Conservation (phyloP, 2,329 filamentous ascomycete genomes). For the Xylariaceae sp. region DNA sequence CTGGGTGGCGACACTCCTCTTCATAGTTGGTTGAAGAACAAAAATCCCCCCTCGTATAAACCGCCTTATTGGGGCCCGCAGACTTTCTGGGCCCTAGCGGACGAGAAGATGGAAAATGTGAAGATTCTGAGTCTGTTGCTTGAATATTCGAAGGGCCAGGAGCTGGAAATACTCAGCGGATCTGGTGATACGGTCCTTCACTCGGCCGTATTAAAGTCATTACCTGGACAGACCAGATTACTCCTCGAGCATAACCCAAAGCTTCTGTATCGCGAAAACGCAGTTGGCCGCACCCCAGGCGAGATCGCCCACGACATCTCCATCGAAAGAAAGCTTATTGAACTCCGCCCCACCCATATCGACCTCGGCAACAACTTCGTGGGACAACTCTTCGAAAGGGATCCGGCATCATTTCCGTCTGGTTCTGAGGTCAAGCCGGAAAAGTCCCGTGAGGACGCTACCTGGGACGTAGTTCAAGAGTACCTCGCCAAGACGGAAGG, state of each 20-base stretch:
- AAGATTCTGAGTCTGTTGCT: constrained; percentile 49
- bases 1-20: constrained; percentile 60
- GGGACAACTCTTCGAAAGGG: constrained; percentile 7
- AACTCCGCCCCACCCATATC: constrained; percentile 17
- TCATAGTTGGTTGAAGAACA: constrained; percentile 50
- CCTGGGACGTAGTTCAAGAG: constrained; percentile 27
- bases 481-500: constrained; percentile 28
- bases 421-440: neutral
- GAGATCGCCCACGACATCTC: constrained; percentile 61
- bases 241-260: constrained; percentile 54
- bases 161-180: constrained; percentile 57
- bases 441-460: constrained; percentile 21
- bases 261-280: constrained; percentile 67
- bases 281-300: constrained; percentile 67
- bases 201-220: constrained; percentile 43
- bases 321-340: constrained; percentile 38
- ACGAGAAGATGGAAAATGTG: constrained; percentile 32
- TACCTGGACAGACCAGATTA: constrained; percentile 37
- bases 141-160: constrained; percentile 51
- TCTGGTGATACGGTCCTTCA: constrained; percentile 64
- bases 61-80: neutral
- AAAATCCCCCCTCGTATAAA: constrained; percentile 13
- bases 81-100: neutral
- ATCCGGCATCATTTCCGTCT: constrained; percentile 12
- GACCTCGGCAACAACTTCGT: neutral